Evolutionary conservation across 257 asterid species (phyloP), one percentile per base, ranked within the genome.

Genomic region (Fraxinus quadrangulata): DNA sequence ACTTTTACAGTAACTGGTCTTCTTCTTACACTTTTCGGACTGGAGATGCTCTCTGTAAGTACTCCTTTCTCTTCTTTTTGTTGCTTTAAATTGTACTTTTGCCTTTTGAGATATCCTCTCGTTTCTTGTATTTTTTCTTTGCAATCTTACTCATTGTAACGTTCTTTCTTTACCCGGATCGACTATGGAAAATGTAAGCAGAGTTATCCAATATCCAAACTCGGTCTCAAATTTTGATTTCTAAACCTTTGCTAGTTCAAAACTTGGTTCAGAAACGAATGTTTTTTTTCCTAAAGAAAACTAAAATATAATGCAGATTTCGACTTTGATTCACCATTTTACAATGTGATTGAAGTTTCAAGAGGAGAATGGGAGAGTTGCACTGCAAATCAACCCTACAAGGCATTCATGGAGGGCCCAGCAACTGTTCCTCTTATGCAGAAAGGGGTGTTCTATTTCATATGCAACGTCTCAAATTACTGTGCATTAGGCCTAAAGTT

Each of bases 1-100:
- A 80, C 83, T 92, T 90, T 85, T 92, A 89, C 82, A 61, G 83
- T 26, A 87, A 89, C 42, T 90, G 97, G 96, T 89, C 97, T 12
- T 86, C 94, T 23, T 83, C 90, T 11, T 78, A 72, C 11, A 47
- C 84, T 42, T 92, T 90, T 74, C 85, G 81, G 12, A 54, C 81
- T 2, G 91, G 92, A 78, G 97, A 90, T 16, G 75, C 89, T 16
- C 90, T 90, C n/a, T 84, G 97, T 91, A 86, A 75, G 26, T 42
- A 42, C 28, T 14, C 7, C 37, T 61, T 17, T 7, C 37, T 23
- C 6, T 26, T 31, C 4, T 67, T 47, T 28, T 34, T n/a, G 4
- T 1, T 40, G 39, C 70, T 30, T 6, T 2, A 74, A 8, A 1
- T 51, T 71, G 19, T 2, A 63, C 14, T 45, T 31, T 7, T 45